These are phyloP conservation scores for Exobasidium cylindrosporum DNA, from an alignment of 1,284 basidiomycete species.

Conservation along the genomic window DNA sequence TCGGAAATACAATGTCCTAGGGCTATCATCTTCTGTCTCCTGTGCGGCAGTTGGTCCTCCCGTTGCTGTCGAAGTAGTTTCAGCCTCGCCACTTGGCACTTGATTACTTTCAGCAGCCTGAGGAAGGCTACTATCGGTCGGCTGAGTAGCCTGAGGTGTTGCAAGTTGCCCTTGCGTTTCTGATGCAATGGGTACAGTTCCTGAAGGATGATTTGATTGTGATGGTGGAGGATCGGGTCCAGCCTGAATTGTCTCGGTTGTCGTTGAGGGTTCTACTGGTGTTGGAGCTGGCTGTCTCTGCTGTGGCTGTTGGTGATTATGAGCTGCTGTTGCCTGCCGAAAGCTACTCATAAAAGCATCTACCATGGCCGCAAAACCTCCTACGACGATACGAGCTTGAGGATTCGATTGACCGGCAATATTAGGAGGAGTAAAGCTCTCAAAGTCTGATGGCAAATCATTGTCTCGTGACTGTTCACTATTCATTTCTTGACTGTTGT, in stretches of 20 bases:
- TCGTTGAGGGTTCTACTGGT: not conserved
- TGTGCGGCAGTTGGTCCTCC: not conserved
- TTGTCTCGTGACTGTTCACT: no score
- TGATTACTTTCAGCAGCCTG: not conserved
- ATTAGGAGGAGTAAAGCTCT: no score
- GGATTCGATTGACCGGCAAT: no score
- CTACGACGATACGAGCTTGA: not conserved
- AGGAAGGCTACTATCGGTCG: not conserved
- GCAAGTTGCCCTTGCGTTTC: not conserved
- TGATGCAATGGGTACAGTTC: not conserved
- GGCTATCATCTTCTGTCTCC: not conserved
- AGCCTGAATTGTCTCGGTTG: no score
- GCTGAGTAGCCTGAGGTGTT: not conserved
- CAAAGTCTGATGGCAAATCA: no score
- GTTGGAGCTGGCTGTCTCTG: not conserved
- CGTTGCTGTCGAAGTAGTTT: not conserved
- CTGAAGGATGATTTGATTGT: no score
- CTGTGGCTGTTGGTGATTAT: not conserved
- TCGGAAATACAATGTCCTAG: conserved; percentile 26
- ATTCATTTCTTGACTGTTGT: no score
- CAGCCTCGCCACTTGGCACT: not conserved
- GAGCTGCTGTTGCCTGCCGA: not conserved
- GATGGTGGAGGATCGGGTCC: not conserved
- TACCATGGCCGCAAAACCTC: conserved; percentile 5
- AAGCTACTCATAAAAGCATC: conserved; percentile 12